phyloP scores from a whole-genome alignment of 352 stramenopile species.

The Pythium sukuiense region DNA sequence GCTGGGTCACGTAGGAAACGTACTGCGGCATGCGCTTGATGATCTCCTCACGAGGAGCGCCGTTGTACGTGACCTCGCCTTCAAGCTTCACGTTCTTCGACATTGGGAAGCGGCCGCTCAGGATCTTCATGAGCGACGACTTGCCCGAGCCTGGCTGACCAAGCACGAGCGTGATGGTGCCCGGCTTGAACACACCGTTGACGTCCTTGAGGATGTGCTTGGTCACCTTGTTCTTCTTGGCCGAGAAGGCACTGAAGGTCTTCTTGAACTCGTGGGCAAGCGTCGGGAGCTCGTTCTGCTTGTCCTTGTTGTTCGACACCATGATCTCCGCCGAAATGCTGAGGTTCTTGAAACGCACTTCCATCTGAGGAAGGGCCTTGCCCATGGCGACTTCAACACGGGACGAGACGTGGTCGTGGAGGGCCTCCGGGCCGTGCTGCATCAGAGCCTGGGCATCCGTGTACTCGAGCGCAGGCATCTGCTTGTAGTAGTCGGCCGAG shows the following conservation, averaged over 20 bases:
- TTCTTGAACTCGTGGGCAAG: constrained; percentile 1
- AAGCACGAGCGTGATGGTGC: constrained; percentile 52
- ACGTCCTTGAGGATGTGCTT: constrained; percentile 23
- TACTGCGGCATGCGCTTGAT: constrained; percentile 44
- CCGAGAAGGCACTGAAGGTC: neutral
- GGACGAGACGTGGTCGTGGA: constrained; percentile 37
- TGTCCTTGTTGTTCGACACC: neutral
- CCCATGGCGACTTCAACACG: constrained; percentile 43
- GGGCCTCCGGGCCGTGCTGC: constrained; percentile 29
- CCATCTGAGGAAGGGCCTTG: constrained; percentile 47
- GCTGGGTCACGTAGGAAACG: constrained; percentile 51
- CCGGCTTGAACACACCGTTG: constrained; percentile 41
- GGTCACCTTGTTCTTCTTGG: constrained; percentile 1
- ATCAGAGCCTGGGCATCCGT: constrained; percentile 11
- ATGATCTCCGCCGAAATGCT: constrained; percentile 32
- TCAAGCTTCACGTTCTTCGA: constrained; percentile 38
- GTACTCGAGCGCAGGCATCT: neutral
- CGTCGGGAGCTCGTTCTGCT: constrained; percentile 9
- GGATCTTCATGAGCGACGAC: constrained; percentile 51
- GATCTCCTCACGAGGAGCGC: constrained; percentile 30
- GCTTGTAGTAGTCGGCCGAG: neutral
- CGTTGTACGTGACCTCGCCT: constrained; percentile 54
- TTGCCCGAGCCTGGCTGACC: constrained; percentile 52
- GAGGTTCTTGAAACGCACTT: constrained; percentile 52
- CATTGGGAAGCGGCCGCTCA: constrained; percentile 47